Conservation (phyloP, 345 rosid genomes). For the Pugionium dolabratum region DNA sequence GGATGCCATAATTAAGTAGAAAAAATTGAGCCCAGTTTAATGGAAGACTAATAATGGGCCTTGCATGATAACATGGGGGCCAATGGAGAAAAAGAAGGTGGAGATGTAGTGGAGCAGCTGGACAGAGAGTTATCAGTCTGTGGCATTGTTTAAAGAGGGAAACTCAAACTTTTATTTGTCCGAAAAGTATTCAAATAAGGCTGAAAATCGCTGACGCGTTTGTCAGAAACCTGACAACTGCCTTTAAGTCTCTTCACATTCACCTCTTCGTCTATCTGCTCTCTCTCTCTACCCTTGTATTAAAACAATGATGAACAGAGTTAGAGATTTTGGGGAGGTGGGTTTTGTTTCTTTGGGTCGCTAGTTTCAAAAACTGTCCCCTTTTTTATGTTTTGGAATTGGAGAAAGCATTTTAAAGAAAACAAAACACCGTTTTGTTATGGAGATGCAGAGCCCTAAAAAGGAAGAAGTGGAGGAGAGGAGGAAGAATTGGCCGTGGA, state of each 20-base stretch:
- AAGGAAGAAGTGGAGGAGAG: slow-evolving; percentile 17
- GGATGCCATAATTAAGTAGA: slow-evolving; percentile 9
- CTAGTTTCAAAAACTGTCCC: slow-evolving; percentile 32
- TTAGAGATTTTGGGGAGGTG: slow-evolving; percentile 24
- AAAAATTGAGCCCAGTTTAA: slow-evolving; percentile 9
- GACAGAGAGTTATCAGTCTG: slow-evolving; percentile 33
- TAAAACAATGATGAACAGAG: background rate
- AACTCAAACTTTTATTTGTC: slow-evolving; percentile 32
- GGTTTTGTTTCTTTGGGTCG: slow-evolving; percentile 22
- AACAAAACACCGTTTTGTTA: background rate
- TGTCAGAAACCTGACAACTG: slow-evolving; percentile 44
- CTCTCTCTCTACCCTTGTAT: slow-evolving; percentile 24
- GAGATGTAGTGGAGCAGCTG: slow-evolving; percentile 36
- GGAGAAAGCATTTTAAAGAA: background rate
- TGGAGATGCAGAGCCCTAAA: slow-evolving; percentile 30
- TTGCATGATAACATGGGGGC: slow-evolving; percentile 33
- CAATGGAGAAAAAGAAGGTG: slow-evolving; percentile 26
- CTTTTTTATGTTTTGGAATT: background rate
- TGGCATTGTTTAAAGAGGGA: slow-evolving; percentile 39
- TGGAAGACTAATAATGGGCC: slow-evolving; percentile 34
- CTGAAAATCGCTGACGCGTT: slow-evolving; percentile 36
- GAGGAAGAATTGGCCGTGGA: slow-evolving; percentile 30
- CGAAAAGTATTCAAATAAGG: slow-evolving; percentile 42
- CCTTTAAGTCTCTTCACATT: slow-evolving; percentile 38
- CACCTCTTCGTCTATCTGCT: slow-evolving; percentile 24